Evolutionary conservation across 2,329 filamentous ascomycete genomes (phyloP).

Genomic region (Microcyclosporella mali): DNA sequence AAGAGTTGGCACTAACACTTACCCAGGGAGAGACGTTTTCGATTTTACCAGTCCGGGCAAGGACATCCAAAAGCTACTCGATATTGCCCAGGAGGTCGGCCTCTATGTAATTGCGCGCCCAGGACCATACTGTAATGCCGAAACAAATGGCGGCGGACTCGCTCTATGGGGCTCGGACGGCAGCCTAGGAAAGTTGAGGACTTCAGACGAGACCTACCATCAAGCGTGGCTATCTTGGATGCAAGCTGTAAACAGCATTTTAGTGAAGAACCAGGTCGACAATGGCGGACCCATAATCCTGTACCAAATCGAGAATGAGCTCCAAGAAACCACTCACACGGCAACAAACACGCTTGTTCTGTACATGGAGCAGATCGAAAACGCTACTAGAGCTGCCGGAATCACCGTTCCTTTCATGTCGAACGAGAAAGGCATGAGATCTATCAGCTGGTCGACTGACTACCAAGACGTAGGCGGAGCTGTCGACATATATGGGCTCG

Average conservation of each 20-base stretch:
- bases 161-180: slow-evolving; percentile 59
- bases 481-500: slow-evolving; percentile 43
- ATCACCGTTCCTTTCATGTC: slow-evolving; percentile 53
- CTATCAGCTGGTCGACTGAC: slow-evolving; percentile 54
- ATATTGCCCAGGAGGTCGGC: slow-evolving; percentile 49
- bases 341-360: slow-evolving; percentile 36
- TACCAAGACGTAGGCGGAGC: slow-evolving; percentile 53
- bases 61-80: slow-evolving; percentile 49
- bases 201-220: slow-evolving; percentile 42
- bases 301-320: slow-evolving; percentile 56
- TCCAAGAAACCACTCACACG: slow-evolving; percentile 36
- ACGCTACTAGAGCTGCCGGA: slow-evolving; percentile 49
- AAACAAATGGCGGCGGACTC: slow-evolving; percentile 55
- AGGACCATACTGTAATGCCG: slow-evolving; percentile 59
- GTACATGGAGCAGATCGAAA: slow-evolving; percentile 55
- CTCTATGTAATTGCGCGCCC: slow-evolving; percentile 51
- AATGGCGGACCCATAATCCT: slow-evolving; percentile 53
- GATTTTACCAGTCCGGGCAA: slow-evolving; percentile 51
- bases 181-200: slow-evolving; percentile 51
- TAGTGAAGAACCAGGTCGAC: slow-evolving; percentile 51
- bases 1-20: too few species aligned
- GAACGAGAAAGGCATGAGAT: slow-evolving; percentile 56
- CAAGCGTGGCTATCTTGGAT: slow-evolving; percentile 48
- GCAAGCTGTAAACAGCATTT: slow-evolving; percentile 43
- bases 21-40: slow-evolving; percentile 12